Evolutionary conservation across 176 grass and related monocot species (phyloP).

Genomic region (Musa schizocarpa): DNA sequence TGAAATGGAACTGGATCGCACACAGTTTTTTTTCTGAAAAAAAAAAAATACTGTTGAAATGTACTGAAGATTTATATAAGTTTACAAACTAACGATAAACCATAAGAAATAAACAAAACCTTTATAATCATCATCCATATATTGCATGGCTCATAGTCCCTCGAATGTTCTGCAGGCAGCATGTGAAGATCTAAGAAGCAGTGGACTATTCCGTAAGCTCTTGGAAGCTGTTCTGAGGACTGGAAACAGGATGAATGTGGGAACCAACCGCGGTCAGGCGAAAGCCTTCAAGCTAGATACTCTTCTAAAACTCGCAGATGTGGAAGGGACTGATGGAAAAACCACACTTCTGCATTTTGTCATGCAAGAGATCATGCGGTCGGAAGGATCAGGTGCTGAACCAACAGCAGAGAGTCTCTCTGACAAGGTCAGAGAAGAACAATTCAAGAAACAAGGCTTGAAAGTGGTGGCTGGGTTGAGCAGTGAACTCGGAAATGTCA

Average conservation of each 20-base stretch:
- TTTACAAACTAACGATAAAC: no score
- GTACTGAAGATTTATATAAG: no score
- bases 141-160: neutral
- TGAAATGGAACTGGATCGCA: no score
- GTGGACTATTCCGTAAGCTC: constrained; percentile 84
- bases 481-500: constrained; percentile 78
- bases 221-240: constrained; percentile 90
- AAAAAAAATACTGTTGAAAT: no score
- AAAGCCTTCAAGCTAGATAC: constrained; percentile 95
- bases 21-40: no score
- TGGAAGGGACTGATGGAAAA: constrained; percentile 85
- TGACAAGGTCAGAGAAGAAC: constrained; percentile 48
- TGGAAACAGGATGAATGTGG: constrained; percentile 94
- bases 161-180: constrained; percentile 44
- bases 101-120: no score
- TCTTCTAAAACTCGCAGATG: constrained; percentile 90
- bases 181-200: constrained; percentile 82
- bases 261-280: constrained; percentile 79
- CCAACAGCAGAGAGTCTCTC: constrained; percentile 25
- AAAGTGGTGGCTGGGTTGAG: constrained; percentile 71
- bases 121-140: neutral
- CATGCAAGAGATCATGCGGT: constrained; percentile 88
- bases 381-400: constrained; percentile 52
- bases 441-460: constrained; percentile 72
- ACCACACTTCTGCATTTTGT: constrained; percentile 95